Evolutionary conservation across 2,329 filamentous ascomycete genomes (phyloP), one percentile per base, ranked within the genome.

Genomic region (Phaeosphaeria sp.): DNA sequence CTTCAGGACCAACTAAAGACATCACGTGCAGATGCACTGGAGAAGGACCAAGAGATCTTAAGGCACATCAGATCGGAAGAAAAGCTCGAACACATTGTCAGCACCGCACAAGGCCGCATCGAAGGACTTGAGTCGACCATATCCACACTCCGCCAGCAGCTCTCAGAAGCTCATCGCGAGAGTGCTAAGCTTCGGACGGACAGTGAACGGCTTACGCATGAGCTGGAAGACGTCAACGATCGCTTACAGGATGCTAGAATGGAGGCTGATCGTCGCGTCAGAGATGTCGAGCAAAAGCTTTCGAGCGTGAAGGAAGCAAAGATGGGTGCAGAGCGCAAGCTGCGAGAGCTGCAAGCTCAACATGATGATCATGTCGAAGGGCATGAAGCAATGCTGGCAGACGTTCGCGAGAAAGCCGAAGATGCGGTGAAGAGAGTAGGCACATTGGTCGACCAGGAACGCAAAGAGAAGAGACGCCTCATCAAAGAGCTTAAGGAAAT

Each of bases 391-490:
- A 62, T 67, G 43, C 48, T 74, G 24, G 66, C 72, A 49, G 66
- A 72, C 24, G 63, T 75, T 13, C 73, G 72, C 20, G 64, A 69
- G 9, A 77, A 71, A 36, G 74, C 74, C 5, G 74, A 76, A 54
- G 74, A 77, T 45, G 74, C 71, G 3, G 67, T 77, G 2, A 66
- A 71, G 49, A 76, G 75, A 58, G 67, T 69, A 3, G 69, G 69
- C 39, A 60, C 64, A 9, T 57, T 77, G 6, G 65, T 77, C 3
- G 65, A 74, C 22, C 68, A 71, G n/a, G 73, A 77, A 53, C 65
- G 73, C 24, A 68, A 54, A 36, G 74, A 76, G 48, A 76, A 73
- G 61, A 65, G 64, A 33, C 64, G 68, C 24, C 44, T 71, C 17
- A 47, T 56, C 1, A 74, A 69, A 42, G 69, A 76, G 2, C 57